phyloP scores from a whole-genome alignment of 352 stramenopile species.

The Aphanomyces euteiches region DNA sequence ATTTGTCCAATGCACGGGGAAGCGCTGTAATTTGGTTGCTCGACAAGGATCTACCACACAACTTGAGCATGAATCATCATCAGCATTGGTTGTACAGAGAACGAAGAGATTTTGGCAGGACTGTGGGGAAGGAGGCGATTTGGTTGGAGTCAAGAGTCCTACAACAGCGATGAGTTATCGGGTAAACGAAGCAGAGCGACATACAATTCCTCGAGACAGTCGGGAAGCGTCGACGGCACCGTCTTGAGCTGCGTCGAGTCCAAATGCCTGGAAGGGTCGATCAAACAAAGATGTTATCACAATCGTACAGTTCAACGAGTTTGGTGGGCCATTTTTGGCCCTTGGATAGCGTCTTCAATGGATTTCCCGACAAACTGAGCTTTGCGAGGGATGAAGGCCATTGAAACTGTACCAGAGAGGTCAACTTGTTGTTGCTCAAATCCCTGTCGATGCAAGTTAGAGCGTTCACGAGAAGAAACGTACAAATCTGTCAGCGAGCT shows the following conservation, averaged over 20 bases:
- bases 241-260: slow-evolving; percentile 7
- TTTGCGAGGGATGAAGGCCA: slow-evolving; percentile 1
- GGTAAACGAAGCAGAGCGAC: neutral
- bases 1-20: neutral
- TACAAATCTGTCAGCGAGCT: slow-evolving; percentile 18
- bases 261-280: neutral
- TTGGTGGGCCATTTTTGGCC: slow-evolving; percentile 5
- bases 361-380: slow-evolving; percentile 15
- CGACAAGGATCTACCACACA: slow-evolving; percentile 2
- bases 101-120: neutral
- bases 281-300: neutral
- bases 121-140: slow-evolving; percentile 17
- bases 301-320: slow-evolving; percentile 23
- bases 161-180: neutral
- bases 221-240: slow-evolving; percentile 8
- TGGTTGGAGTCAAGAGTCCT: slow-evolving; percentile 18
- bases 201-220: slow-evolving; percentile 1
- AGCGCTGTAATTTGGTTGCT: slow-evolving; percentile 9
- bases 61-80: neutral
- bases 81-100: slow-evolving; percentile 2
- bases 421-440: neutral
- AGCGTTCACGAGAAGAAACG: neutral
- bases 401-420: neutral
- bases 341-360: neutral
- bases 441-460: neutral